Base-by-base conservation (phyloP, 2,329 filamentous ascomycete genomes). In the Fonsecaea monophora region DNA sequence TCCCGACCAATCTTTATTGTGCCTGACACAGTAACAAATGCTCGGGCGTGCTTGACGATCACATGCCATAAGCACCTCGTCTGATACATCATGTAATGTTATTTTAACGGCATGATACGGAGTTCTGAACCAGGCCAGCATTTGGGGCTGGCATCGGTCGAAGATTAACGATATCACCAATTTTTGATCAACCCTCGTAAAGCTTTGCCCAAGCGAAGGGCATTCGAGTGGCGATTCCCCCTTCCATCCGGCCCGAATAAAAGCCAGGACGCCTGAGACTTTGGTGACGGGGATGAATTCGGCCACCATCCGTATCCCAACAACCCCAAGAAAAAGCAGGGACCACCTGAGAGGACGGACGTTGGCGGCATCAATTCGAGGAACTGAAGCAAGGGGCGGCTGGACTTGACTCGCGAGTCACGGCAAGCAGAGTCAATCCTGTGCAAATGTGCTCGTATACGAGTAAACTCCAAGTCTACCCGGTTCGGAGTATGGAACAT, bases 261-360 rank as follows among this genome's bases (percentile, higher is more conserved):
- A 18, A 45, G 9, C 6, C 40, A 45, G 40, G n/a, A 45, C 40
- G n/a, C 18, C 40, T 18, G 40, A 45, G 40, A 45, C n/a, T 45
- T 45, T 45, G n/a, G 40, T 45, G 40, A 45, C 15, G n/a, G 40
- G 40, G 40, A 45, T 45, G 40, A n/a, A 45, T 18, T 45, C 15
- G 9, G 18, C 40, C 15, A 45, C 9, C 21, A n/a, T 15, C 15
- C 21, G 40, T n/a, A 45, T 8, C 40, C 40, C 15, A 45, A 18
- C 15, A 45, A 45, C 21, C 40, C 40, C n/a, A 45, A 18, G 40
- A 21, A 45, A 7, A n/a, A 18, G n/a, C 25, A 45, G 15, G 5
- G 40, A 45, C 5, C 21, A 45, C 5, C 40, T 21, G 40, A 21
- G 15, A 45, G 40, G 21, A 10, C 21, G 40, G 40, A 45, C 21